These are phyloP conservation scores for Tylopilus sp. DNA, from an alignment of 768 basidiomycete genomes.

Conservation along the genomic window DNA sequence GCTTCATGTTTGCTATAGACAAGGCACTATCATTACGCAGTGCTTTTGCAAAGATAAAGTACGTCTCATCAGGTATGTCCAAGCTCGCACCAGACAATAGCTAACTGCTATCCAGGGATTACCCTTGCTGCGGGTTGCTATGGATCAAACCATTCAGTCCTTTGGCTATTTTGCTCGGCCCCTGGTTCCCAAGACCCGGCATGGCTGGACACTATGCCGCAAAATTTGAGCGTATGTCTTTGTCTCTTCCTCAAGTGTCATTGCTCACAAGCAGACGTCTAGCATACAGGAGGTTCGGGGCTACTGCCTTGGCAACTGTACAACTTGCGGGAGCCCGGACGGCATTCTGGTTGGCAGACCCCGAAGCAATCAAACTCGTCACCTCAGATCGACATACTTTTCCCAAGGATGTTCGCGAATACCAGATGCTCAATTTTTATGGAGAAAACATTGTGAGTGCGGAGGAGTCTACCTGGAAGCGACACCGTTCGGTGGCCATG, in stretches of 20 bases:
- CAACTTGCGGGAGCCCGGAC: conserved; percentile 29
- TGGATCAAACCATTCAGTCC: conserved; percentile 36
- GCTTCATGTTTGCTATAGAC: conserved; percentile 7
- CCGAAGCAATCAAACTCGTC: conserved; percentile 39
- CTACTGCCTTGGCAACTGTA: conserved; percentile 39
- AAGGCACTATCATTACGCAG: conserved; percentile 3
- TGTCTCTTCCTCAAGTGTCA: no score
- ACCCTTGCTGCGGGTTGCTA: conserved; percentile 15
- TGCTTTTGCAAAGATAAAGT: conserved; percentile 21
- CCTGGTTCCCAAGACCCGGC: no score
- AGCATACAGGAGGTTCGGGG: conserved; percentile 40
- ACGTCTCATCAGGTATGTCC: not conserved
- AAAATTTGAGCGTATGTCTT: conserved; percentile 35
- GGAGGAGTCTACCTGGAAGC: conserved; percentile 45
- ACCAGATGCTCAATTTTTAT: no score
- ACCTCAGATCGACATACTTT: conserved; percentile 34
- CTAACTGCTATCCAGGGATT: conserved; percentile 7
- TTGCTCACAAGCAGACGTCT: not conserved
- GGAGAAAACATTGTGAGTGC: conserved; percentile 40
- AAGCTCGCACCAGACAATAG: not conserved
- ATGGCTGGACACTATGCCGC: conserved; percentile 34
- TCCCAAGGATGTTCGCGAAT: conserved; percentile 38
- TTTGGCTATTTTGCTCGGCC: conserved; percentile 23
- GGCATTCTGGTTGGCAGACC: conserved; percentile 42
- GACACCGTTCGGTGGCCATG: no score